Conservation (phyloP, 805 yeast species). For the Torulaspora delbrueckii region DNA sequence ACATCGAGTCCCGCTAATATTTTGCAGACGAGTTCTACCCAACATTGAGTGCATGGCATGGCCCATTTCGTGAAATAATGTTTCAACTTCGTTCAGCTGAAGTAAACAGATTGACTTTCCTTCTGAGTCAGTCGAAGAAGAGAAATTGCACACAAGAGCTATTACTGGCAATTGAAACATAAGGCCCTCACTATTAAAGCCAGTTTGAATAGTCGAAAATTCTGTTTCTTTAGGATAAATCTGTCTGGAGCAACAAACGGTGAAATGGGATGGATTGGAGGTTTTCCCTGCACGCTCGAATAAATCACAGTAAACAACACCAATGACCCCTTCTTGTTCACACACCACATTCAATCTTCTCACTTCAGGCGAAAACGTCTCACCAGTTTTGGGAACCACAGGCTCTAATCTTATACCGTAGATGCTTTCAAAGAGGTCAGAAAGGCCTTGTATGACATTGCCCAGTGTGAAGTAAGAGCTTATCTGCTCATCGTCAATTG, state of each 20-base stretch:
- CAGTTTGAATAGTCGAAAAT: conserved; percentile 34
- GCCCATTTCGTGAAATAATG: conserved; percentile 97
- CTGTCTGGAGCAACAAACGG: conserved; percentile 88
- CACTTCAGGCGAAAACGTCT: conserved; percentile 86
- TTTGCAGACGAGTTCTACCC: conserved; percentile 85
- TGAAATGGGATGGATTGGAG: conserved; percentile 90
- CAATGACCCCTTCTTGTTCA: conserved; percentile 58
- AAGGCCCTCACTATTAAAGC: conserved; percentile 38
- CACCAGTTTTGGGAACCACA: conserved; percentile 57
- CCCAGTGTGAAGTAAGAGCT: conserved; percentile 78
- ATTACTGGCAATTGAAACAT: conserved; percentile 82
- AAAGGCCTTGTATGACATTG: conserved; percentile 76
- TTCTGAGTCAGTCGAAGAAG: conserved; percentile 36
- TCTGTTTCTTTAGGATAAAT: conserved; percentile 54
- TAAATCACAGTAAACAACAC: conserved; percentile 82
- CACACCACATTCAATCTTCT: conserved; percentile 73
- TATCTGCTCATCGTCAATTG: conserved; percentile 43
- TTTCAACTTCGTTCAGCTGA: conserved; percentile 76
- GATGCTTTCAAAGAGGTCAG: conserved; percentile 59
- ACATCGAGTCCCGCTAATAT: conserved; percentile 91
- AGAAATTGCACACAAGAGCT: conserved; percentile 81
- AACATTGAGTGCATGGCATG: conserved; percentile 98
- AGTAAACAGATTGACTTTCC: conserved; percentile 50
- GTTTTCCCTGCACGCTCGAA: conserved; percentile 73
- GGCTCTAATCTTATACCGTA: conserved; percentile 79